Percentiles rank a stretch among this genome's conserved stretches.
Evolutionary conservation across 129 eudicot genomes (phyloP).

Genomic region (Flaveria brownii): DNA sequence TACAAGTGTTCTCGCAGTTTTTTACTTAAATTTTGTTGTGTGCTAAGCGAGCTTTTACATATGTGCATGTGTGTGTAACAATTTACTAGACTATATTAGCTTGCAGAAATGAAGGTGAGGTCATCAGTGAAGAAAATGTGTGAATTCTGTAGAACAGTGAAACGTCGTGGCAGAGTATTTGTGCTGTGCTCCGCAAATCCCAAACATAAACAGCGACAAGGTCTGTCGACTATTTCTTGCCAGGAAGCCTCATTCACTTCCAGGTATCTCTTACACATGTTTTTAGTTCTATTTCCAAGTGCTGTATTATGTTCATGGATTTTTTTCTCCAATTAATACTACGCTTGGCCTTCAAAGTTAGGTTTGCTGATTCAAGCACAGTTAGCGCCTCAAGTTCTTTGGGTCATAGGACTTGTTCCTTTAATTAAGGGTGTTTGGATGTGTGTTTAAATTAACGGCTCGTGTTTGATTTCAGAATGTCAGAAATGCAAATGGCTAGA

Average conservation of each 20-base stretch:
- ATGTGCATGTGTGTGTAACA: not conserved
- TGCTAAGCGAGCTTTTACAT: too few relatives aligned
- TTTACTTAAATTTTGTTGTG: too few relatives aligned
- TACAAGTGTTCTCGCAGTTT: too few relatives aligned
- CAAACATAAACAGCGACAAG: constrained; percentile 49
- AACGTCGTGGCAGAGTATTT: constrained; percentile 51
- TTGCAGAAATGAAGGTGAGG: constrained; percentile 46
- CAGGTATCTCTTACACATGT: constrained; percentile 28
- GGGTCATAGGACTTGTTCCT: not conserved
- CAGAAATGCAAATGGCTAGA: constrained; percentile 41
- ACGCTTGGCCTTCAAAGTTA: not conserved
- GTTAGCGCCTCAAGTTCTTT: not conserved
- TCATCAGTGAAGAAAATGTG: constrained; percentile 54
- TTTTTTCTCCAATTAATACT: not conserved
- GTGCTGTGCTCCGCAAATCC: constrained; percentile 46
- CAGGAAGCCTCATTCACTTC: constrained; percentile 36
- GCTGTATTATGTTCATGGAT: not conserved
- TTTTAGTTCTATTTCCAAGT: not conserved
- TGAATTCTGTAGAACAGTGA: constrained; percentile 47
- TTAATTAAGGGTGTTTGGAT: not conserved
- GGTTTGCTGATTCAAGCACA: not conserved
- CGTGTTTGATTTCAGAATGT: constrained; percentile 30
- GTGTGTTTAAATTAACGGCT: not conserved
- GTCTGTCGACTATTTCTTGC: constrained; percentile 37
- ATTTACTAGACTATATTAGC: not conserved